Base-by-base conservation (phyloP, 495 filamentous ascomycete species). In the Penicillium nucicola region DNA sequence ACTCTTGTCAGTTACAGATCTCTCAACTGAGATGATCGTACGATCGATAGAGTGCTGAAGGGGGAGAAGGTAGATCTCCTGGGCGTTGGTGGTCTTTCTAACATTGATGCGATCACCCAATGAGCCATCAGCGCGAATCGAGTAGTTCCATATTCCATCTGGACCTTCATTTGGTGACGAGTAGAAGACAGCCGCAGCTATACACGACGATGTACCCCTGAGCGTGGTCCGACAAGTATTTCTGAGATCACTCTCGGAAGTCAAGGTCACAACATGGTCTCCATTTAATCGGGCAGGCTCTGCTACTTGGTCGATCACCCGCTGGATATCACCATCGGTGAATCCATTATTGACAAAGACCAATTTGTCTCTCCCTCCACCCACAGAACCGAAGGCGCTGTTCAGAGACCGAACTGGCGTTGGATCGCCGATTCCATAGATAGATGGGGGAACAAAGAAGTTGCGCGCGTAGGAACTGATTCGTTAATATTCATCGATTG, bases 281-380 rank as follows among this genome's bases (percentile, higher is more conserved):
- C 84, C 84, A 3, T 76, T 76, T 13, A 50, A 63, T 19, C 55
- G 66, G 10, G 83, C 75, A 23, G 76, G 64, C n/a, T 66, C 61
- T 4, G 78, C 71, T 34, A 95, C 61, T 6, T 70, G 65, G 50
- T 82, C 64, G 30, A 96, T 89, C 30, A 92, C 81, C 13, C 74
- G 70, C 45, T 87, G 79, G 44, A 96, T 90, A 23, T 86, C 79
- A 1, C 87, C 87, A 5, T 83, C 85, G 7, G 64, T 67, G 33
- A 85, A 74, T 19, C 87, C 87, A 69, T 81, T 87, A 61, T 92
- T 82, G 35, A 93, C 83, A 53, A 96, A 89, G n/a, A 82, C 85
- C n/a, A 96, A 68, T 14, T 71, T 88, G 36, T 85, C 62, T 46
- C 81, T 74, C 6, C 80, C 77, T 4, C 67, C 72, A 9, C 48